Evolutionary conservation across 805 yeast genomes (phyloP), one percentile per base, ranked within the genome.

Genomic region (Naumovozyma dairenensis): DNA sequence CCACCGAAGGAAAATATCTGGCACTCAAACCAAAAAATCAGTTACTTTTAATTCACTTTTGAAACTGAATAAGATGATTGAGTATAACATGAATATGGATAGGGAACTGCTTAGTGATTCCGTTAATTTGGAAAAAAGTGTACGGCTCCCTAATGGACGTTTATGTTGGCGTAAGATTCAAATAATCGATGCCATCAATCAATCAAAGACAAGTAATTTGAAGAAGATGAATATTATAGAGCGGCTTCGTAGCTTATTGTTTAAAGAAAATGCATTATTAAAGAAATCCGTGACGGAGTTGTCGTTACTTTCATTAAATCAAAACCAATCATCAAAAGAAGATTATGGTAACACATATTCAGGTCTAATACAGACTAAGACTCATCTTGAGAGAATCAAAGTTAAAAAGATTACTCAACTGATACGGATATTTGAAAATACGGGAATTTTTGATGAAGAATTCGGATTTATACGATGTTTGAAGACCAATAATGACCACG

Each of bases 1-100:
- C 10, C 20, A 13, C n/a, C 16, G 17, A 28, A 20, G 14, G 4
- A 16, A 24, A 16, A 25, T 31, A n/a, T 17, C 24, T 12, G 38
- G 34, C 20, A 25, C 24, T 17, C 32, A 25, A 31, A 15, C 28
- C 4, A 46, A 37, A 24, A 30, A 29, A 13, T 47, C 53, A 1
- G 55, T 62, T 16, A 43, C 43, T 12, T 56, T 44, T 32, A 56
- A 51, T 37, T 35, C 47, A 3, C 33, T 48, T 9, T 32, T 56
- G 13, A 55, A 55, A 26, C 16, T 56, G 16, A 54, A 48, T 21
- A 56, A 48, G 25, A 21, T 51, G n/a, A 22, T 51, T 5, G 59
- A 55, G 28, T 54, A 54, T 36, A 36, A 33, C 10, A 34, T 42
- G 4, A 54, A 53, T 32, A 41, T 46, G 2, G 27, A 22, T 15